These are phyloP conservation scores for Didymella glomerata DNA, from an alignment of 2,329 filamentous ascomycete genomes.

Conservation along the genomic window DNA sequence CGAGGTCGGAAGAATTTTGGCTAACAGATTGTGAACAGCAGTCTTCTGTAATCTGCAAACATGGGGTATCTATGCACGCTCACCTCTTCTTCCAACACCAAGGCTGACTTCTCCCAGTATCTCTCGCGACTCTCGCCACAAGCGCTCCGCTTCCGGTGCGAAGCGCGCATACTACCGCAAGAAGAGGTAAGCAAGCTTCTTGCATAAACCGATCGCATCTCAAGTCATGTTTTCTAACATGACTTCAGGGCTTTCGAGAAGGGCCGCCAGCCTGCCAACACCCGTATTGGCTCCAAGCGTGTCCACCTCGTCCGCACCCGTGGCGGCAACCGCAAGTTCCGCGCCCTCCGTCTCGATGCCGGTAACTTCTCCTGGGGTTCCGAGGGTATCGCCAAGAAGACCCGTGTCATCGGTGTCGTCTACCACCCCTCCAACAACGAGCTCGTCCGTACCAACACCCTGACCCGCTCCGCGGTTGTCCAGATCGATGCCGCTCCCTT, in stretches of 20 bases:
- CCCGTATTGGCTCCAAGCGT: constrained; percentile 97
- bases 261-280: constrained; percentile 99
- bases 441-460: constrained; percentile 99
- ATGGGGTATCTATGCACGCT: constrained; percentile 58
- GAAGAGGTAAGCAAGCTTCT: constrained; percentile 58
- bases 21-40: constrained; percentile 46
- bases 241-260: constrained; percentile 99
- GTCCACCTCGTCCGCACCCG: constrained; percentile 97
- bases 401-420: constrained; percentile 96
- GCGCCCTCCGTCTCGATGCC: constrained; percentile 95
- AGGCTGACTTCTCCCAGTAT: constrained; percentile 71
- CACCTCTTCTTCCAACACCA: constrained; percentile 13
- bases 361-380: constrained; percentile 99
- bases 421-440: constrained; percentile 99
- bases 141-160: constrained; percentile 98
- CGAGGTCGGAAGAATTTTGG: constrained; percentile 25
- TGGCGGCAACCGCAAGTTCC: constrained; percentile 99
- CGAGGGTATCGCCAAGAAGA: constrained; percentile 98
- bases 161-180: constrained; percentile 72
- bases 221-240: constrained; percentile 68
- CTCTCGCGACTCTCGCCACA: constrained; percentile 99
- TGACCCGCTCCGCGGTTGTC: constrained; percentile 98
- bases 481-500: constrained; percentile 99
- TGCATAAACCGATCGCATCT: constrained; percentile 67
- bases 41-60: constrained; percentile 59